Conservation (phyloP, 2,329 filamentous ascomycete genomes). For the Ophiobolus disseminans region DNA sequence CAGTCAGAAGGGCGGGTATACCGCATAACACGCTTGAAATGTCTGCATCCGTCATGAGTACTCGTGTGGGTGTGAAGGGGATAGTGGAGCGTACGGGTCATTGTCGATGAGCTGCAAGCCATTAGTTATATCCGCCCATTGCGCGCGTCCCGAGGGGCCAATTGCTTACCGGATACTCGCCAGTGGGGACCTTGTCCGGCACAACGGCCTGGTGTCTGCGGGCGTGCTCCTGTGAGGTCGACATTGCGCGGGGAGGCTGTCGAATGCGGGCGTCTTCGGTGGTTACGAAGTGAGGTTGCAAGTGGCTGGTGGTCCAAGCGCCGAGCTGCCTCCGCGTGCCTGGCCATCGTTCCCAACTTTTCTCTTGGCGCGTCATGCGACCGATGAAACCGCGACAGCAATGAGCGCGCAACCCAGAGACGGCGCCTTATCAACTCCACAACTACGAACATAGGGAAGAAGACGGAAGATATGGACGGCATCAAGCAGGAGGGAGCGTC, state of each 20-base stretch:
- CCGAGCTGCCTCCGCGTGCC: conserved; percentile 16
- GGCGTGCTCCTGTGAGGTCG: conserved; percentile 29
- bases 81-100: conserved; percentile 77
- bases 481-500: conserved; percentile 22
- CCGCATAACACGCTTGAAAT: conserved; percentile 85
- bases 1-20: conserved; percentile 92
- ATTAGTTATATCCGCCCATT: conserved; percentile 38
- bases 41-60: conserved; percentile 61
- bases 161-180: conserved; percentile 82
- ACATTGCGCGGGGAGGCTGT: conserved; percentile 37
- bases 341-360: conserved; percentile 26
- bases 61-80: conserved; percentile 12
- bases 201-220: conserved; percentile 58
- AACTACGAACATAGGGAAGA: conserved; percentile 12
- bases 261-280: conserved; percentile 17
- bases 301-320: conserved; percentile 1
- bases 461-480: conserved; percentile 33
- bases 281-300: conserved; percentile 31
- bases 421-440: conserved; percentile 15
- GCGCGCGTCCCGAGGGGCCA: conserved; percentile 32
- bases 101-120: conserved; percentile 88
- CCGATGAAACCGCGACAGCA: conserved; percentile 30
- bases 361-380: conserved; percentile 38
- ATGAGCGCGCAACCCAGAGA: conserved; percentile 30
- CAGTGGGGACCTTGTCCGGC: conserved; percentile 79